Evolutionary conservation across 352 stramenopile genomes (phyloP), one percentile per base, ranked within the genome.

Genomic region (Labyrinthula sp.): DNA sequence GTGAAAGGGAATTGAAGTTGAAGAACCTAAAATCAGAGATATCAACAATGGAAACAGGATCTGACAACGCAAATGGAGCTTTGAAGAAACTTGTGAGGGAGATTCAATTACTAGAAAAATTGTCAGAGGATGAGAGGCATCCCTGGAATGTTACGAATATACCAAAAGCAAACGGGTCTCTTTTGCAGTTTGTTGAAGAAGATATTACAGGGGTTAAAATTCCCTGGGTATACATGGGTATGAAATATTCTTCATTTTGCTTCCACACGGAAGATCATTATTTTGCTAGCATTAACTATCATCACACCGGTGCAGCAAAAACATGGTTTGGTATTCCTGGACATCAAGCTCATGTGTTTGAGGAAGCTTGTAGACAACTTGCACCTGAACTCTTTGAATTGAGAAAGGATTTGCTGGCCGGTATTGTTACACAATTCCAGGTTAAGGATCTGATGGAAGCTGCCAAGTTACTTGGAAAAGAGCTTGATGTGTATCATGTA

Each of bases 131-230:
- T 31, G 69, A 68, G 23, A n/a, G n/a, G n/a, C n/a, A n/a, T n/a
- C n/a, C n/a, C n/a, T 99, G 89, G 89, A 99, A 99, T 62, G 68
- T 97, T 12, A 98, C 95, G 66, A 95, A 95, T 52, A 73, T 99
- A 40, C 85, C 89, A 0, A 87, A 89, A 39, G 63, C 87, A 30
- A 68, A 71, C 8, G 77, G 79, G 0, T 93, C 76, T 9, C 71
- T 97, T 18, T 70, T 99, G 17, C 71, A 88, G 30, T 75, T 95
- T 60, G 62, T 97, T 7, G 79, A 91, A 34, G 80, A 92, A 54
- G 79, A 90, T 31, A 91, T 97, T 43, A 94, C 93, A 58, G 89
- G 89, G 0, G 85, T 97, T 7, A 97, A 95, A 69, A 75, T 96
- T 14, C 89, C 89, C n/a, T 97, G 89, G 89, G 70, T 99, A 40